Percentiles rank a stretch among this genome's conserved stretches.
Conservation (phyloP, 2,329 filamentous ascomycete genomes). For the Claviceps monticola region DNA sequence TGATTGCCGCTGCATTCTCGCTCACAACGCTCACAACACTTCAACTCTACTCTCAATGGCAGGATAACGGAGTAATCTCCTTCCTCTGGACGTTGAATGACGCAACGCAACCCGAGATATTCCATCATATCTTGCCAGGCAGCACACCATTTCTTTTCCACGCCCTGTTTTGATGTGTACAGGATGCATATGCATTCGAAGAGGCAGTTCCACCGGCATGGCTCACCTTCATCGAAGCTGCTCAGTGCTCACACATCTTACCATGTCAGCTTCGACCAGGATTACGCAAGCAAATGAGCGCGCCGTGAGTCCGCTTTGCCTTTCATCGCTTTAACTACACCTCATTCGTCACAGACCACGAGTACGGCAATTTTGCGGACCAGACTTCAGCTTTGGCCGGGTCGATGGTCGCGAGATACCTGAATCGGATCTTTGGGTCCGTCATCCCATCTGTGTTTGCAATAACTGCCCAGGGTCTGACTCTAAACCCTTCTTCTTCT, state of each 20-base stretch:
- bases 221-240: constrained; percentile 7
- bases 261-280: constrained; percentile 6
- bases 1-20: too few relatives aligned
- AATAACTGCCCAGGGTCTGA: constrained; percentile 1
- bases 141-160: background rate
- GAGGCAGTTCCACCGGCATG: constrained; percentile 5
- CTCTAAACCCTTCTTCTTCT: constrained; percentile 1
- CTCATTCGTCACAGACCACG: constrained; percentile 4
- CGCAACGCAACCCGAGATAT: too few relatives aligned
- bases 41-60: too few relatives aligned
- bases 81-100: too few relatives aligned
- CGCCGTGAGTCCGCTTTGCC: background rate
- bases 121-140: too few relatives aligned
- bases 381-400: constrained; percentile 4
- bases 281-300: constrained; percentile 2
- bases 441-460: constrained; percentile 1
- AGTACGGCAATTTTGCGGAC: constrained; percentile 2
- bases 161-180: background rate
- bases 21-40: too few relatives aligned
- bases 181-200: constrained; percentile 1
- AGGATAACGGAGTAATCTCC: too few relatives aligned
- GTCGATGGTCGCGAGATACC: constrained; percentile 6
- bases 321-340: background rate
- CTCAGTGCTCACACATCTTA: constrained; percentile 3
- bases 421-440: constrained; percentile 4